These are phyloP conservation scores for Phytophthora agathidicida DNA, from an alignment of 352 stramenopile genomes.

Conservation along the genomic window DNA sequence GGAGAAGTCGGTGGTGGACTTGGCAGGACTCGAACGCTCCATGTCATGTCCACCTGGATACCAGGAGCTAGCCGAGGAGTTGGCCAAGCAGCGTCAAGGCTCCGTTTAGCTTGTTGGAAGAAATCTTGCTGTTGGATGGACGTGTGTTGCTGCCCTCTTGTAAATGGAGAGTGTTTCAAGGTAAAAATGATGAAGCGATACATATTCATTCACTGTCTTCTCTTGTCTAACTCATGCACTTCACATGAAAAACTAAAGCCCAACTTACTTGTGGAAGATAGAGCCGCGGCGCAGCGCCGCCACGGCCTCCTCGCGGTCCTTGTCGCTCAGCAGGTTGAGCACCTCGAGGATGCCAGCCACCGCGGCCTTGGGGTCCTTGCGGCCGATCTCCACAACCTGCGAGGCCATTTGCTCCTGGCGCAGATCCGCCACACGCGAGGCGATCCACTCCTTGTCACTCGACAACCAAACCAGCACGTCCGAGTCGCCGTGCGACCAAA, in stretches of 20 bases:
- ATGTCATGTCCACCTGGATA: constrained; percentile 82
- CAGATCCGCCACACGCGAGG: constrained; percentile 58
- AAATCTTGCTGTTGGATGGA: constrained; percentile 4
- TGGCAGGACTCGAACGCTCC: constrained; percentile 69
- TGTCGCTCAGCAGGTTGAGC: constrained; percentile 81
- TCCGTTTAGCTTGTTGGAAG: constrained; percentile 23
- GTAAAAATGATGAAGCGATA: constrained; percentile 31
- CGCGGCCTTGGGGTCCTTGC: constrained; percentile 82
- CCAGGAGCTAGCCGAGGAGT: constrained; percentile 55
- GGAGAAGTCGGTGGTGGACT: constrained; percentile 71
- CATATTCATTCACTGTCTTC: constrained; percentile 29
- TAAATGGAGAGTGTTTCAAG: neutral
- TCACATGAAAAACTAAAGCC: constrained; percentile 23
- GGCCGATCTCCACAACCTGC: constrained; percentile 79
- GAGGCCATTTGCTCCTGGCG: constrained; percentile 71
- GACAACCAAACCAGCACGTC: constrained; percentile 82
- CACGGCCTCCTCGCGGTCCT: constrained; percentile 87
- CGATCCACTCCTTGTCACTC: constrained; percentile 83
- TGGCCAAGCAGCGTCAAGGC: constrained; percentile 33
- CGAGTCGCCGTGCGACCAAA: constrained; percentile 76
- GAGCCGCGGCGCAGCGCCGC: constrained; percentile 79
- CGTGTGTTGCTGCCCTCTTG: constrained; percentile 8
- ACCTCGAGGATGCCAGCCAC: constrained; percentile 86
- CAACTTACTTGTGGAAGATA: constrained; percentile 83
- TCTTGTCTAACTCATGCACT: constrained; percentile 36